These are phyloP conservation scores for Pecoramyces ruminantium DNA, from an alignment of 192 early-diverging fungal genomes.

Conservation along the genomic window DNA sequence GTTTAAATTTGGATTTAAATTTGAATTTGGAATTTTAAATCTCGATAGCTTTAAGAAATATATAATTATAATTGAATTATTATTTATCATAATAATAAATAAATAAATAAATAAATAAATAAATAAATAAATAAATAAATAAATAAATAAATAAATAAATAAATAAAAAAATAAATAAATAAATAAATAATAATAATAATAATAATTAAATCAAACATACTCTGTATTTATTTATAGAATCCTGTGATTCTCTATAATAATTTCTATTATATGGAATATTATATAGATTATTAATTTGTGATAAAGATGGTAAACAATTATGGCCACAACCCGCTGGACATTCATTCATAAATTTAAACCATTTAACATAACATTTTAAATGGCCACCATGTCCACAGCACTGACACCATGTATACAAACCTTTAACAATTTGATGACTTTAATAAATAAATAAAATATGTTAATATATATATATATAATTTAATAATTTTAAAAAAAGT, in stretches of 20 bases:
- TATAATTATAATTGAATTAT: no score
- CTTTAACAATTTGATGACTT: conserved; percentile 53
- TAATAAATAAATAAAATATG: no score
- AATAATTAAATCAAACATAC: not conserved
- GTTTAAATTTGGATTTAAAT: no score
- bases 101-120: no score
- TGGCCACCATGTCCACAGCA: conserved; percentile 69
- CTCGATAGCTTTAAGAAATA: not conserved
- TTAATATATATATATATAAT: not conserved
- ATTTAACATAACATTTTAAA: conserved; percentile 45
- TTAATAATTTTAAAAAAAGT: no score
- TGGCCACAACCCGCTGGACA: conserved; percentile 68
- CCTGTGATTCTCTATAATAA: not conserved
- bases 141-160: no score
- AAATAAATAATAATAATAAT: not conserved
- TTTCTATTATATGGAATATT: not conserved
- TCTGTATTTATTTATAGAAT: not conserved
- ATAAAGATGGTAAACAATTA: conserved; percentile 22
- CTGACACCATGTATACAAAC: conserved; percentile 63
- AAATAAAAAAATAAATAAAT: no score
- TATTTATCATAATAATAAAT: not conserved
- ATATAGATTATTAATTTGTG: not conserved
- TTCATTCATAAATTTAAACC: conserved; percentile 38
- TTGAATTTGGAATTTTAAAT: not conserved
- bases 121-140: no score